phyloP scores from a whole-genome alignment of 495 filamentous ascomycete species.

The Saxophila tyrrhenica region DNA sequence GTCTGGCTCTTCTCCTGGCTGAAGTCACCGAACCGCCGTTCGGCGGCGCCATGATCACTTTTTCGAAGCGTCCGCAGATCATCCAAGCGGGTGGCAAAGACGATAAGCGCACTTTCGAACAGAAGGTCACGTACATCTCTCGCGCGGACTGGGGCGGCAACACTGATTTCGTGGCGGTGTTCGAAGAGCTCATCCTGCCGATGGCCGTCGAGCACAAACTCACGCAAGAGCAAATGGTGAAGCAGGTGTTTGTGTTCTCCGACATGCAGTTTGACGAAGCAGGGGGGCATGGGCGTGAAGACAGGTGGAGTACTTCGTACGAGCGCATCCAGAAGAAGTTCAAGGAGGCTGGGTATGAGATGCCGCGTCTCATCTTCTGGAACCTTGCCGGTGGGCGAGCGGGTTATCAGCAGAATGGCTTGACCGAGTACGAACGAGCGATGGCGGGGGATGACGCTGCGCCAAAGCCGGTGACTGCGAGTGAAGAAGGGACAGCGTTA shows the following conservation, averaged over 20 bases:
- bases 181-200: slow-evolving; percentile 35
- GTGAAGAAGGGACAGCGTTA: slow-evolving; percentile 29
- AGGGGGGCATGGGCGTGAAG: neutral
- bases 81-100: slow-evolving; percentile 24
- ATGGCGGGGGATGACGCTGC: no score
- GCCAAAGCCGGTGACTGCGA: slow-evolving; percentile 34
- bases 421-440: no score
- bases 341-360: slow-evolving; percentile 34
- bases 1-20: slow-evolving; percentile 37
- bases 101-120: slow-evolving; percentile 21
- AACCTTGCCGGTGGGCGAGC: slow-evolving; percentile 34
- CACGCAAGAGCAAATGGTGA: slow-evolving; percentile 36
- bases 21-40: slow-evolving; percentile 35
- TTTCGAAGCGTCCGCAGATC: slow-evolving; percentile 26
- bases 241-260: slow-evolving; percentile 38
- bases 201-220: slow-evolving; percentile 33
- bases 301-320: slow-evolving; percentile 27
- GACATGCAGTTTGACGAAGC: slow-evolving; percentile 40
- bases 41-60: slow-evolving; percentile 37
- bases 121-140: slow-evolving; percentile 24
- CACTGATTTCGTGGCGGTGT: slow-evolving; percentile 38
- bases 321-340: slow-evolving; percentile 33
- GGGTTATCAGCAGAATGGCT: slow-evolving; percentile 9
- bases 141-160: slow-evolving; percentile 25
- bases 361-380: slow-evolving; percentile 41